Percentiles rank a stretch among this genome's conserved stretches.
These are phyloP conservation scores for Geotrichum bryndzae DNA, from an alignment of 1,139 yeast species.

Conservation along the genomic window DNA sequence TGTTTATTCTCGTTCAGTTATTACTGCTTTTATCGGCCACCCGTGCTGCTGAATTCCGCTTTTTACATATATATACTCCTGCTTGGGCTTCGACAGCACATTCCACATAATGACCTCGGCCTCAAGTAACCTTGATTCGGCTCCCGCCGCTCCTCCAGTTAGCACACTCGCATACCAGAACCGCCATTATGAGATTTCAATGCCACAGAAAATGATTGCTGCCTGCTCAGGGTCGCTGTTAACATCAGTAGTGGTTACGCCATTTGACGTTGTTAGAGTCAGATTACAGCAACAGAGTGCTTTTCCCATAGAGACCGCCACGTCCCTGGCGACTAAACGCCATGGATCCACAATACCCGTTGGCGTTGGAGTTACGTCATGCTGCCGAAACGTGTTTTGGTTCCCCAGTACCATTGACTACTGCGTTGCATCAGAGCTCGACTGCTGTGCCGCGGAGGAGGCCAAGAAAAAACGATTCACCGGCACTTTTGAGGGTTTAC, in stretches of 20 bases:
- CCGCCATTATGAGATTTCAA: conserved; percentile 35
- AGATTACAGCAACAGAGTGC: conserved; percentile 81
- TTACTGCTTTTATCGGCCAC: not conserved
- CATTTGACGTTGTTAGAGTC: conserved; percentile 88
- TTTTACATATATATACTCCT: not conserved
- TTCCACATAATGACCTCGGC: not conserved
- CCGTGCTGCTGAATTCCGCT: not conserved
- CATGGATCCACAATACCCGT: conserved; percentile 26
- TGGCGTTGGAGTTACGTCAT: conserved; percentile 34
- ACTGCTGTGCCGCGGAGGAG: conserved; percentile 35
- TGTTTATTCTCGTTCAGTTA: no score
- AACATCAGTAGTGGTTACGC: conserved; percentile 78
- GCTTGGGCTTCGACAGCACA: not conserved
- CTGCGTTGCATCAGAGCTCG: conserved; percentile 37
- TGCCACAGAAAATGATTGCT: conserved; percentile 70
- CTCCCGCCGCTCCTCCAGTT: not conserved
- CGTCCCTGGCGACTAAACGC: conserved; percentile 20
- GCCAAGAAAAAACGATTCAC: conserved; percentile 35
- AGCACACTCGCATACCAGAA: not conserved
- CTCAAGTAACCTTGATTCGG: not conserved
- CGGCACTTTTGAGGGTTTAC: conserved; percentile 70
- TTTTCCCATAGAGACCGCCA: conserved; percentile 24
- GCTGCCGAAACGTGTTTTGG: conserved; percentile 40
- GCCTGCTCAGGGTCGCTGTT: conserved; percentile 89
- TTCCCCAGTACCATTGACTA: conserved; percentile 38